A percentile compares a stretch with the other conserved stretches of the same genome.
Conservation (phyloP, 1,139 yeast species). For the Yamadazyma oceani region DNA sequence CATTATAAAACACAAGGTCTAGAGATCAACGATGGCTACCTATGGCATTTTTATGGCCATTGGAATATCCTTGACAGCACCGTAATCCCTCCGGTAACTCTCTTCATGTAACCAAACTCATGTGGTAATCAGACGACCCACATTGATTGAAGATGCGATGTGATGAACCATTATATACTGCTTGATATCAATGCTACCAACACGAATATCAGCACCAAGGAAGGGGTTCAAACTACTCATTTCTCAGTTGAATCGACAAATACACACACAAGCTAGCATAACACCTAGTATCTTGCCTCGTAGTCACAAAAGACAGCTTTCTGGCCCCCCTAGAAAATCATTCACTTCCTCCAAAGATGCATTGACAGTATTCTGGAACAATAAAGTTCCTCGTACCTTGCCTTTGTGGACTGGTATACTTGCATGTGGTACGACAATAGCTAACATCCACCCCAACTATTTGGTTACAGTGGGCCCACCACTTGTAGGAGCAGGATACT, state of each 20-base stretch:
- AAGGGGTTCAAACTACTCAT: not conserved
- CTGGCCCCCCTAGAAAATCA: slow-evolving; percentile 33
- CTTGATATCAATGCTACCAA: not conserved
- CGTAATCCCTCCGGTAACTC: no score
- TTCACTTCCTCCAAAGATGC: slow-evolving; percentile 29
- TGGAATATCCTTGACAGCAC: no score
- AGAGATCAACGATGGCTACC: no score
- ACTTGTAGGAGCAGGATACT: slow-evolving; percentile 26
- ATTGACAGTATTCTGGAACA: slow-evolving; percentile 26
- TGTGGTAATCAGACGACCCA: not conserved
- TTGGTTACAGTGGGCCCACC: slow-evolving; percentile 42
- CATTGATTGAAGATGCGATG: not conserved
- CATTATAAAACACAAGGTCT: no score
- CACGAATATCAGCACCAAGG: no score
- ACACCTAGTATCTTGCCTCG: no score
- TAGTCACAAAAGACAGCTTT: not conserved
- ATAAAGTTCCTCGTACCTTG: slow-evolving; percentile 25
- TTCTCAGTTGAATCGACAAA: no score
- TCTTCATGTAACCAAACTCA: no score
- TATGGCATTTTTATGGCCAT: no score
- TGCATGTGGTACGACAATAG: slow-evolving; percentile 27
- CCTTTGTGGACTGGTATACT: slow-evolving; percentile 28
- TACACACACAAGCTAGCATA: no score
- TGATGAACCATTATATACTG: not conserved
- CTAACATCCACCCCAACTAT: slow-evolving; percentile 38